Evolutionary conservation across 2,329 filamentous ascomycete species (phyloP), one percentile per base, ranked within the genome.

Genomic region (Lithohypha guttulata): DNA sequence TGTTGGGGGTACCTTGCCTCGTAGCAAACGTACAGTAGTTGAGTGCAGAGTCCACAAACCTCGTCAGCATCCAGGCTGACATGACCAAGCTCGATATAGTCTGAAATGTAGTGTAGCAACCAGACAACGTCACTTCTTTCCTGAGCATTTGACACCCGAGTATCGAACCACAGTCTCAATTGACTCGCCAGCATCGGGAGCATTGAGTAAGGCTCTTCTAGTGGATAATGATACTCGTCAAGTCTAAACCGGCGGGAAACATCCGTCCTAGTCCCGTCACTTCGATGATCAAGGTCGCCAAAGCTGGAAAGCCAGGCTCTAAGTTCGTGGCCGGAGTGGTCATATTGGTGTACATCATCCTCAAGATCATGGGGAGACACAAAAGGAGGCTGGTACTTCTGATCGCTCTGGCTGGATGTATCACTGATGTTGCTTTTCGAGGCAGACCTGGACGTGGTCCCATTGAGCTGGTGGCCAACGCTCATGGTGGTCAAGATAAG

Each of bases 71-170:
- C 39, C 26, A 49, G 34, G 13, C 20, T 34, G n/a, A 22, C 29
- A 28, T 49, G 44, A 20, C 41, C 43, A n/a, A 49, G 20, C n/a
- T 42, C 31, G 9, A 51, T 15, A 32, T 43, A 51, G 34, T 51
- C 46, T 19, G 30, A 34, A 17, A 43, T 39, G 20, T 44, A 51
- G 10, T 37, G 44, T 9, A 51, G 41, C 9, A 51, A 25, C 48
- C 48, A 51, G n/a, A 42, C 35, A 11, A 51, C 29, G 18, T 43
- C 39, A 23, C 44, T 42, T 19, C 41, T 36, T 9, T 51, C 46
- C 35, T 45, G 22, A 3, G 42, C 20, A 15, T 37, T 29, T 2
- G 38, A 34, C 25, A 38, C 38, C n/a, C 46, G 47, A 37, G 35
- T 43, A 7, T 34, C 35, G 15, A 40, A 42, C 48, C 48, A 50